Evolutionary conservation across 2,329 filamentous ascomycete species (phyloP), one percentile per base, ranked within the genome.

Genomic region (Alternaria postmessia): DNA sequence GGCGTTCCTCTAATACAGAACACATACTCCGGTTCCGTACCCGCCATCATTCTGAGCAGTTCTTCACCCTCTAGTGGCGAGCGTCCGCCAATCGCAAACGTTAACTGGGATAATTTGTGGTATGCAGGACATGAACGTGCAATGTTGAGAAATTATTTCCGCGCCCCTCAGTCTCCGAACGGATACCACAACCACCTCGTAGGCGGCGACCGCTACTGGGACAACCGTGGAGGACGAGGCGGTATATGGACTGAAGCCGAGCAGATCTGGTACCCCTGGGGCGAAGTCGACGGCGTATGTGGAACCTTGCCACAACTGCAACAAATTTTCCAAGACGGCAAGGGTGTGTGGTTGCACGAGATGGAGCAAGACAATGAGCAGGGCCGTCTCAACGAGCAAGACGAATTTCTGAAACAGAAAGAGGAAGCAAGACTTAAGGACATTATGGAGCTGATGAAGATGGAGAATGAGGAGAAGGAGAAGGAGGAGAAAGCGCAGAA

Each of bases 211-310:
- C 75, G 78, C 1, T 79, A 78, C 71, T 84, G 83, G 82, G 82
- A 86, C 64, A 70, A 77, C 54, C 80, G 83, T 14, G 84, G 84
- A 9, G 84, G 84, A 0, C 79, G 78, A n/a, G 84, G 84, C 3
- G 85, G 85, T 7, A 72, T 85, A 4, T 87, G 85, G 85, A 85
- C 84, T 0, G 81, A 80, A 12, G 74, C 77, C n/a, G 78, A 78
- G 20, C 76, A 79, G 38, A 62, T 66, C 1, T 87, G 84, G 84
- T 60, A 84, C 22, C 78, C 78, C 0, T 84, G 83, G 74, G 78
- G 77, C 7, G 82, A 85, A 24, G 77, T 85, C 5, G 75, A 77
- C 38, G 75, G 75, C 20, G 75, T 77, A 1, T 77, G 75, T 43
- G 75, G 75, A 1, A 65, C 65, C 0, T 30, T 75, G 30, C 72